phyloP scores from a whole-genome alignment of 345 rosid genomes.

The Gossypium rotundifolium region DNA sequence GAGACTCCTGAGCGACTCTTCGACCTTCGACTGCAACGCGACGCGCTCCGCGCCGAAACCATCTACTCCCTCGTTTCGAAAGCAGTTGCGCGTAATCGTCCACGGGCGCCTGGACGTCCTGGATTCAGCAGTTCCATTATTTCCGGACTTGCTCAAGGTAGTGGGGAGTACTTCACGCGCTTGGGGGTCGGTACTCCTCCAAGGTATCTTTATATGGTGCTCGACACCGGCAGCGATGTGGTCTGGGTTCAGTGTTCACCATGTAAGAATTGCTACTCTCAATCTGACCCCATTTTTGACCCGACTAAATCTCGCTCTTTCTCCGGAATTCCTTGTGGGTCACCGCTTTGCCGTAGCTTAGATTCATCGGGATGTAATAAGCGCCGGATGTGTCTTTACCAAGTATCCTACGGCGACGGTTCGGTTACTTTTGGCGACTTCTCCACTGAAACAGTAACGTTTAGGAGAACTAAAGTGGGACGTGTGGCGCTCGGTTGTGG shows the following conservation, averaged over 20 bases:
- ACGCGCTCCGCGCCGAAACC: slow-evolving; percentile 48
- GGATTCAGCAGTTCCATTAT: slow-evolving; percentile 69
- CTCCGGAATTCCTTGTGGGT: slow-evolving; percentile 48
- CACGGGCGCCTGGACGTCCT: slow-evolving; percentile 23
- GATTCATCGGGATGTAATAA: slow-evolving; percentile 59
- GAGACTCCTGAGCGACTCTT: slow-evolving; percentile 57
- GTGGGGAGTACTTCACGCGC: slow-evolving; percentile 97
- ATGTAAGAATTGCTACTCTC: slow-evolving; percentile 78
- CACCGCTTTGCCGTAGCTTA: slow-evolving; percentile 54
- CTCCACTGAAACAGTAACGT: slow-evolving; percentile 82
- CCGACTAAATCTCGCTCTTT: slow-evolving; percentile 68
- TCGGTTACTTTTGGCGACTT: slow-evolving; percentile 85
- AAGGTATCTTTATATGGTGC: slow-evolving; percentile 71
- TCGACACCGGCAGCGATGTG: slow-evolving; percentile 93
- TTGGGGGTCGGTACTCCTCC: slow-evolving; percentile 90
- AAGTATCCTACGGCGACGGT: slow-evolving; percentile 90
- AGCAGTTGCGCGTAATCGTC: slow-evolving; percentile 21
- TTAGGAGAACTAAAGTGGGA: slow-evolving; percentile 53
- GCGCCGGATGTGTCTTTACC: slow-evolving; percentile 59
- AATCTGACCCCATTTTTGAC: slow-evolving; percentile 77
- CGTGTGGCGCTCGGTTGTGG: slow-evolving; percentile 87
- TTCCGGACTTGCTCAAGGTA: slow-evolving; percentile 90
- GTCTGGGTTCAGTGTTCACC: slow-evolving; percentile 97
- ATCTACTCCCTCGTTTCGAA: slow-evolving; percentile 34
- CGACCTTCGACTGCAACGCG: slow-evolving; percentile 63